Percentiles rank a stretch among this genome's conserved stretches.
phyloP scores from a whole-genome alignment of 345 rosid genomes.

The Eucalyptus cloeziana region DNA sequence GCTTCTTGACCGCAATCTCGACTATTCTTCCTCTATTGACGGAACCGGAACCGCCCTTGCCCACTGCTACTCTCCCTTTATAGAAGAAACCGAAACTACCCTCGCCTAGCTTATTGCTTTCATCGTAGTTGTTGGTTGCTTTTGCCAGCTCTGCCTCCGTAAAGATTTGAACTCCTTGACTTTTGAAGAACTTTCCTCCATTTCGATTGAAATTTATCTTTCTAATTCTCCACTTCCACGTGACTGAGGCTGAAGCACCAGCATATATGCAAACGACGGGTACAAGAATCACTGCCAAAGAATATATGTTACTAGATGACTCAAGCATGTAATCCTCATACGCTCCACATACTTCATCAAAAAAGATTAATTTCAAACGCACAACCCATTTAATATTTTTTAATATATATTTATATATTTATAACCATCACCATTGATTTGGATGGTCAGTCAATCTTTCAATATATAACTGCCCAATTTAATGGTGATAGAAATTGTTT shows the following conservation, averaged over 20 bases:
- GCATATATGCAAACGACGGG: neutral
- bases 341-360: neutral
- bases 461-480: too few species aligned
- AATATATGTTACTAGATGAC: neutral
- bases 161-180: neutral
- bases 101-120: neutral
- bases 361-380: neutral
- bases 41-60: rapidly evolving
- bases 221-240: neutral
- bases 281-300: neutral
- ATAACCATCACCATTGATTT: neutral
- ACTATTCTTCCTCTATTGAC: neutral
- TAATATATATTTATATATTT: neutral
- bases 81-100: too few species aligned
- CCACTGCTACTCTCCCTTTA: too few species aligned
- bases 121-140: neutral
- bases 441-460: neutral
- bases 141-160: neutral
- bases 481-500: neutral
- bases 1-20: too few species aligned
- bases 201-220: neutral
- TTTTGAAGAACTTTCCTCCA: neutral
- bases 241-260: neutral
- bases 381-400: neutral
- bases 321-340: neutral